Evolutionary conservation across 1,284 basidiomycete genomes (phyloP), one percentile per base, ranked within the genome.

Genomic region (Apiotrichum gracile): DNA sequence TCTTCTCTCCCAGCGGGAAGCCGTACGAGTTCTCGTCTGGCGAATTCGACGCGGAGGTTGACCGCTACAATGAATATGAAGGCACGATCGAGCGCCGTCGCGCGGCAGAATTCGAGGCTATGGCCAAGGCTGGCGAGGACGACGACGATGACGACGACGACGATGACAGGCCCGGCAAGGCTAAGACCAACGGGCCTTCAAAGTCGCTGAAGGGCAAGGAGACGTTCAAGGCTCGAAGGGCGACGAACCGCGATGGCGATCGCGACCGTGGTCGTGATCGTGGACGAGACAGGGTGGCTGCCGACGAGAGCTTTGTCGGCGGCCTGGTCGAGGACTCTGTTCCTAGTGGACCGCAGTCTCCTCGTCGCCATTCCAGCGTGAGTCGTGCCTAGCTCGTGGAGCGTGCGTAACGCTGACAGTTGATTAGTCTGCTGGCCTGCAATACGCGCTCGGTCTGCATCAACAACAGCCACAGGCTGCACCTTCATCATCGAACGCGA

Each of bases 41-140:
- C 22, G 70, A 72, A 25, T 62, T 76, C 47, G 73, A 76, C 51
- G 38, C 40, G 17, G 67, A 74, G 57, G 61, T 76, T 37, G 71
- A 75, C 42, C 58, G 69, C 27, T 76, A 75, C 60, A 63, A 68
- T 52, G 70, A 75, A 62, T 76, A 76, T 51, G 69, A 74, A 50
- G 74, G 74, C 16, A 62, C 67, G 48, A 73, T 76, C 34, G 74
- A 76, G 57, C 64, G 74, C 5, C 61, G 73, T n/a, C 68, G 72
- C 25, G 71, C 63, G 2, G 64, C 67, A 19, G 74, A 75, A 45
- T 76, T 75, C 47, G 71, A 70, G 31, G 72, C 71, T 9, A 65
- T 69, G 67, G 67, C 67, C 7, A 52, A 61, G 24, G 68, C 67
- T 1, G 71, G 63, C 21, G 69, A 72, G 38, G 69, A 72, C 47